phyloP scores from a whole-genome alignment of 169 alveolate species.

The Fabrea salina region DNA sequence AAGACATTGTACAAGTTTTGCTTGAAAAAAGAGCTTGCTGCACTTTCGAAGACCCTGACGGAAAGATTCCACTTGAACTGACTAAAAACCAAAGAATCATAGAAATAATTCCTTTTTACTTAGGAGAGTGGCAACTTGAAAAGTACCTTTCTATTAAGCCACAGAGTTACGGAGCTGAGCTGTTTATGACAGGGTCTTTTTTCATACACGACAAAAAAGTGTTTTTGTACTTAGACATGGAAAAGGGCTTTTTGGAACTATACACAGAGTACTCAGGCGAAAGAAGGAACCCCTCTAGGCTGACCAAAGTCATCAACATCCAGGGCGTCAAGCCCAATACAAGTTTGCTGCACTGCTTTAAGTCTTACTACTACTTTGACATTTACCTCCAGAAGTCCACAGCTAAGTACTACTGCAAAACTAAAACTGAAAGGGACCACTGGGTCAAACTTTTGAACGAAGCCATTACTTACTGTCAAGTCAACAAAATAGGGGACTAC shows the following conservation, averaged over 20 bases:
- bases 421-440: not conserved
- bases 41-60: not conserved
- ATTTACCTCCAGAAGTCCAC: not conserved
- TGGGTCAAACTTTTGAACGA: not conserved
- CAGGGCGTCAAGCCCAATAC: not conserved
- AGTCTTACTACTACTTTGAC: not conserved
- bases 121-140: conserved; percentile 19
- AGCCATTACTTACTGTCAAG: conserved; percentile 24
- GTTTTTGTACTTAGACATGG: not conserved
- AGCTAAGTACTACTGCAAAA: not conserved
- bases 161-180: not conserved
- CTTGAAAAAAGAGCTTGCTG: conserved; percentile 11
- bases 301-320: not conserved
- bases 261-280: not conserved
- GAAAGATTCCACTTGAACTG: conserved; percentile 1
- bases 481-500: conserved; percentile 11
- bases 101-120: conserved; percentile 1
- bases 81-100: not conserved
- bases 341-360: too few species aligned
- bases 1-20: conserved; percentile 8
- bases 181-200: not conserved
- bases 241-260: conserved; percentile 9
- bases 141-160: not conserved
- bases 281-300: not conserved
- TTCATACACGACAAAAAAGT: not conserved